Evolutionary conservation across 2,329 filamentous ascomycete genomes (phyloP).

Genomic region (Neophaeococcomyces aloes): DNA sequence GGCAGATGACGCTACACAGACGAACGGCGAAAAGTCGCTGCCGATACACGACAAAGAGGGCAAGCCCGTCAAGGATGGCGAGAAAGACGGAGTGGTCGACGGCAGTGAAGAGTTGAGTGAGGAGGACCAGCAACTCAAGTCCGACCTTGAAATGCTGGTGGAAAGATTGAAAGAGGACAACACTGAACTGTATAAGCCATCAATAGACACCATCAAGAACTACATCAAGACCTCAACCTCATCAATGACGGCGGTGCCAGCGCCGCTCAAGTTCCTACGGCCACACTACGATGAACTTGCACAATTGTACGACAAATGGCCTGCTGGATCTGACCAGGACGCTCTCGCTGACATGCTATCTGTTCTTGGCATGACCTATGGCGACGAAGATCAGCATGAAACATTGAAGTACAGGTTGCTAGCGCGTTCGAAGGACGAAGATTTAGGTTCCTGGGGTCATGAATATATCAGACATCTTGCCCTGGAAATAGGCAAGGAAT

Average conservation of each 20-base stretch:
- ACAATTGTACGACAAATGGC: constrained; percentile 83
- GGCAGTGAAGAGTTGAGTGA: constrained; percentile 80
- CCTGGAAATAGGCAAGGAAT: constrained; percentile 90
- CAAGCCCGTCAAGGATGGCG: constrained; percentile 64
- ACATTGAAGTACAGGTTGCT: constrained; percentile 91
- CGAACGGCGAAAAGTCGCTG: constrained; percentile 43
- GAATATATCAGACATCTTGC: constrained; percentile 96
- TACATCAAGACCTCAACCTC: constrained; percentile 99
- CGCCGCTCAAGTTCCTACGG: constrained; percentile 93
- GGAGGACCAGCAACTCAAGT: constrained; percentile 97
- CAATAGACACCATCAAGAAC: constrained; percentile 91
- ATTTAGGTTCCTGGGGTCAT: constrained; percentile 95
- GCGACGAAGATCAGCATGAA: constrained; percentile 89
- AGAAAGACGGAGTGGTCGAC: constrained; percentile 36
- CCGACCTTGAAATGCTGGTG: constrained; percentile 93
- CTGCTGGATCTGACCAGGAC: constrained; percentile 61
- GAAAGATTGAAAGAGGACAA: constrained; percentile 91
- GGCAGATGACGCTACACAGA: constrained; percentile 57
- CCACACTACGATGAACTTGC: constrained; percentile 89
- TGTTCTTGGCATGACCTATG: constrained; percentile 97
- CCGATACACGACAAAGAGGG: constrained; percentile 56
- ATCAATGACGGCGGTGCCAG: constrained; percentile 98
- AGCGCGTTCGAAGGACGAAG: constrained; percentile 62
- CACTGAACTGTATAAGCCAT: constrained; percentile 75
- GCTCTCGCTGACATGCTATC: constrained; percentile 90